A percentile compares a stretch with the other conserved stretches of the same genome.
Conservation (phyloP, 2,329 filamentous ascomycete species). For the Lasiodiplodia theobromae region DNA sequence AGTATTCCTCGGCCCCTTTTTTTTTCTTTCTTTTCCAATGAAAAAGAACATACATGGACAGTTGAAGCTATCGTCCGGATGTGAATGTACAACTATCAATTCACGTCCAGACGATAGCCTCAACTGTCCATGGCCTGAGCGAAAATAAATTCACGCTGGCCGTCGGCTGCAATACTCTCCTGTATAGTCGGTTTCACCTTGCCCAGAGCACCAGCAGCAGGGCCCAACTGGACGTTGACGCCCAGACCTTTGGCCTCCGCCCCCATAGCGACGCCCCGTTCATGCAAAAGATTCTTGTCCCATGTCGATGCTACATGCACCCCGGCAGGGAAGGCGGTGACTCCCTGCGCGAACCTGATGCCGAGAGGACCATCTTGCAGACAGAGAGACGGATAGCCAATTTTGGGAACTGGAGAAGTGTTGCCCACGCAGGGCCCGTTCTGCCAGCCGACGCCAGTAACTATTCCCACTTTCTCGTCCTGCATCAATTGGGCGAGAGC, state of each 20-base stretch:
- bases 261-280: constrained; percentile 46
- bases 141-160: no score
- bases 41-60: no score
- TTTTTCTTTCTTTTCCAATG: no score
- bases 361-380: constrained; percentile 51
- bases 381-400: constrained; percentile 48
- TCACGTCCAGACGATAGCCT: no score
- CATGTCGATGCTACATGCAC: constrained; percentile 50
- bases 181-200: neutral
- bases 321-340: constrained; percentile 49
- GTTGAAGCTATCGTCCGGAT: no score
- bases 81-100: no score
- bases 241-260: constrained; percentile 52
- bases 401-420: constrained; percentile 43
- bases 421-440: constrained; percentile 47
- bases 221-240: constrained; percentile 52
- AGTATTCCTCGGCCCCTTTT: no score
- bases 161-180: neutral
- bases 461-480: constrained; percentile 50
- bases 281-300: constrained; percentile 44
- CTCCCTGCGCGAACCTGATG: constrained; percentile 46
- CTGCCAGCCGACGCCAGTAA: constrained; percentile 46
- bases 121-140: no score
- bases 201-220: constrained; percentile 47
- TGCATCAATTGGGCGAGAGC: constrained; percentile 49